These are phyloP conservation scores for Aspergillus wentii DNA, from an alignment of 495 filamentous ascomycete species.

Conservation along the genomic window DNA sequence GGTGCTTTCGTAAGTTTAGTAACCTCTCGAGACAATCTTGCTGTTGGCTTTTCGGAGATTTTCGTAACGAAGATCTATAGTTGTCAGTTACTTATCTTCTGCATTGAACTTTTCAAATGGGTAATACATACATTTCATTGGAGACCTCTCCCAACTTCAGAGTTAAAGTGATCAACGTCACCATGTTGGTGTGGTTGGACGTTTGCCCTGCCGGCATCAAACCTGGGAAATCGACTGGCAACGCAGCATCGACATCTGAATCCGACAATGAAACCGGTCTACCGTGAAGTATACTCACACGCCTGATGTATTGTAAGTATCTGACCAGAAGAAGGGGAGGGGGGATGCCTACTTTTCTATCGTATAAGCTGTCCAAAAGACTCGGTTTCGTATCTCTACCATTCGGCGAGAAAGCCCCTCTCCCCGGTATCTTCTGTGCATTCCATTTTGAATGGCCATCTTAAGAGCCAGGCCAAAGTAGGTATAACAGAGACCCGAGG, in stretches of 20 bases:
- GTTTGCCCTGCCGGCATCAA: constrained; percentile 28
- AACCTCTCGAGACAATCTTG: constrained; percentile 41
- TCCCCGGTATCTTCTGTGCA: constrained; percentile 46
- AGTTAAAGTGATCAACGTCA: constrained; percentile 41
- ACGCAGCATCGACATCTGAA: constrained; percentile 41
- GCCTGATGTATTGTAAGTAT: constrained; percentile 13
- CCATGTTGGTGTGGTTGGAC: constrained; percentile 44
- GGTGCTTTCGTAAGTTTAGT: constrained; percentile 33
- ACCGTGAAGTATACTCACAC: constrained; percentile 44
- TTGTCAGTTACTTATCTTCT: no score
- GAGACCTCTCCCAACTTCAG: constrained; percentile 40
- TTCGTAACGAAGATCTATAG: constrained; percentile 31
- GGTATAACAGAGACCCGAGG: constrained; percentile 45
- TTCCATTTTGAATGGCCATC: constrained; percentile 50
- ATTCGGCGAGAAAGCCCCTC: constrained; percentile 37
- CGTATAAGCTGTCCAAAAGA: constrained; percentile 49
- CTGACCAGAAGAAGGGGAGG: background rate
- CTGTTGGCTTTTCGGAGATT: constrained; percentile 35
- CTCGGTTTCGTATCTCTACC: constrained; percentile 43
- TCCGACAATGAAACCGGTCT: constrained; percentile 40
- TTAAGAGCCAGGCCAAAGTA: constrained; percentile 48
- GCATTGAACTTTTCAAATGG: no score
- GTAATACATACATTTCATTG: constrained; percentile 35
- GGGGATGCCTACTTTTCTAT: constrained; percentile 37
- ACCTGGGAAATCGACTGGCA: constrained; percentile 40